These are phyloP conservation scores for Alternaria dauci DNA, from an alignment of 2,329 filamentous ascomycete species.

Conservation along the genomic window DNA sequence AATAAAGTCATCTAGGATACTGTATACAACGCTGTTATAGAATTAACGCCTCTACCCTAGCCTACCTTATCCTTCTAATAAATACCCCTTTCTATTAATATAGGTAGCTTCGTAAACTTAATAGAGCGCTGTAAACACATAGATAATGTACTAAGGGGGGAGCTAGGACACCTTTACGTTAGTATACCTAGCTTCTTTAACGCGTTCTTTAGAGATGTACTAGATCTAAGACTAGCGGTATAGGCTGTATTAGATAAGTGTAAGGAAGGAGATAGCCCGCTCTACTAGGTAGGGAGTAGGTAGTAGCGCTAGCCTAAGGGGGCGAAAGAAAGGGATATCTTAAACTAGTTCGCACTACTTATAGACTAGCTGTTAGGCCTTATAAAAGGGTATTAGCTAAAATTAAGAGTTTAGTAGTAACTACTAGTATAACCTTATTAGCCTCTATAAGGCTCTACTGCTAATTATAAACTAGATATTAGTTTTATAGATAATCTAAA, in stretches of 20 bases:
- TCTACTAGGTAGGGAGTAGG: background rate
- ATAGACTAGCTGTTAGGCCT: background rate
- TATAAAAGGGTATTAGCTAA: background rate
- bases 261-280: background rate
- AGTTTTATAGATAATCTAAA: slow-evolving; percentile 33
- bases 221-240: background rate
- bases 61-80: background rate
- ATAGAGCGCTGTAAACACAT: background rate
- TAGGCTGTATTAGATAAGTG: background rate
- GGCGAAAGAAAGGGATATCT: background rate
- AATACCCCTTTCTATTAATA: background rate
- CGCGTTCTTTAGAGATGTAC: background rate
- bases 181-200: background rate
- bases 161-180: background rate
- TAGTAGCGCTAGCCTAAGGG: background rate
- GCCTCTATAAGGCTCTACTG: slow-evolving; percentile 27
- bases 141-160: background rate
- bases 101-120: background rate
- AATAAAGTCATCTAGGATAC: background rate
- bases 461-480: slow-evolving; percentile 36
- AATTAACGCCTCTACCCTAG: background rate
- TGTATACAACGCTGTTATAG: background rate
- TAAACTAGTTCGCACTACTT: background rate
- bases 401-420: background rate
- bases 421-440: background rate